Evolutionary conservation across 129 eudicot species (phyloP), one percentile per base, ranked within the genome.

Genomic region (Tanacetum coccineum): DNA sequence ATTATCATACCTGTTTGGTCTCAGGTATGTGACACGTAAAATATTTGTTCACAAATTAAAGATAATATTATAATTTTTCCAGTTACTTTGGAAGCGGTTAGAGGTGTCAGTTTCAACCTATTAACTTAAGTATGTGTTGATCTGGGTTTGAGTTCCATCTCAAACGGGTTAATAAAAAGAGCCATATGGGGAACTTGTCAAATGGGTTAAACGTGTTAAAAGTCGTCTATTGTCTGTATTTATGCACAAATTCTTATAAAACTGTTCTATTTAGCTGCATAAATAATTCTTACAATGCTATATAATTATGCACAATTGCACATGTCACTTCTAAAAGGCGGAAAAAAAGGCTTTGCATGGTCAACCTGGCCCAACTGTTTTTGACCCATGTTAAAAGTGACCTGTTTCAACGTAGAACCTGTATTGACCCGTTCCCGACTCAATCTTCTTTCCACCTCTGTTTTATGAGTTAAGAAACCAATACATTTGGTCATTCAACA

Each of bases 1-100:
- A 87, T 89, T 32, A 94, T 94, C 54, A 94, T 94, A 71, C 99
- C 99, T 36, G 97, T 94, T 66, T 94, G 99, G 99, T 89, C 99
- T 48, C 99, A 94, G 98, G 98, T 88, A 51, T 59, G 74, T 51
- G 25, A 40, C 51, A 55, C 18, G 9, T 60, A 19, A 49, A 51
- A 59, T 15, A 28, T 60, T n/a, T 51, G 6, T 19, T 42, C 74
- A 54, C n/a, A 13, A 53, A 20, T 19, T 36, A 21, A 25, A 1
- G 25, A 49, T 13, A 32, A 22, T 25, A 13, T 21, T 1, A 13
- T 15, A 13, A 12, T 59, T 28, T 59, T 59, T 36, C 40, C 18
- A 26, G 32, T 13, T 58, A 58, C 63, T 39, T 40, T 7, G 28
- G 62, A 57, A 25, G 62, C 15, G 22, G 36, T 57, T 25, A 22